Conservation (phyloP, 2,329 filamentous ascomycete species). For the Penicillium sp. region DNA sequence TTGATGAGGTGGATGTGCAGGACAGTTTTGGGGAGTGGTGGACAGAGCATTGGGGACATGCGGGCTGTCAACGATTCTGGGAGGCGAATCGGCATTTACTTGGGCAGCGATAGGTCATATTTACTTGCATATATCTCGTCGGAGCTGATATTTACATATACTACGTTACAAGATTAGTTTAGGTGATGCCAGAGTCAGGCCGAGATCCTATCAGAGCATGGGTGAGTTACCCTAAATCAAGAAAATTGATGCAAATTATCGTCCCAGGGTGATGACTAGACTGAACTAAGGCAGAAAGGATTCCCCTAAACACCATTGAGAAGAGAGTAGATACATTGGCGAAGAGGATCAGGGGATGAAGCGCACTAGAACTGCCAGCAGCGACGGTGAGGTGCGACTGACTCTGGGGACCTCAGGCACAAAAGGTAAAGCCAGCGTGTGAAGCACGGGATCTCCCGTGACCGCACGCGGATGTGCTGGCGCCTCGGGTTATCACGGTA, state of each 20-base stretch:
- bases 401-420: not conserved
- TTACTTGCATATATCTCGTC: not conserved
- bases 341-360: constrained; percentile 9
- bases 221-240: too few species aligned
- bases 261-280: constrained; percentile 1
- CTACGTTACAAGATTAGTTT: too few species aligned
- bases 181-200: too few species aligned
- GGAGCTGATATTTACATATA: not conserved
- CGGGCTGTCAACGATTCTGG: constrained; percentile 83
- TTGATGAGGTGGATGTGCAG: constrained; percentile 68
- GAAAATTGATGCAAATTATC: not conserved
- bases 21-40: constrained; percentile 98
- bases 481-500: too few species aligned
- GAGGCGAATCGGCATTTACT: constrained; percentile 68
- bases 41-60: constrained; percentile 82
- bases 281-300: constrained; percentile 1
- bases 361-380: constrained; percentile 9
- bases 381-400: too few species aligned
- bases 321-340: constrained; percentile 23
- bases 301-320: constrained; percentile 14
- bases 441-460: too few species aligned
- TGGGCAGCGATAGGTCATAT: constrained; percentile 57
- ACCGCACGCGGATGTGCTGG: too few species aligned
- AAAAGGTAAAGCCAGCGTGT: not conserved
- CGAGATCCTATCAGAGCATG: too few species aligned